phyloP scores from a whole-genome alignment of 208 protist species.

The Histomonas meleagridis region DNA sequence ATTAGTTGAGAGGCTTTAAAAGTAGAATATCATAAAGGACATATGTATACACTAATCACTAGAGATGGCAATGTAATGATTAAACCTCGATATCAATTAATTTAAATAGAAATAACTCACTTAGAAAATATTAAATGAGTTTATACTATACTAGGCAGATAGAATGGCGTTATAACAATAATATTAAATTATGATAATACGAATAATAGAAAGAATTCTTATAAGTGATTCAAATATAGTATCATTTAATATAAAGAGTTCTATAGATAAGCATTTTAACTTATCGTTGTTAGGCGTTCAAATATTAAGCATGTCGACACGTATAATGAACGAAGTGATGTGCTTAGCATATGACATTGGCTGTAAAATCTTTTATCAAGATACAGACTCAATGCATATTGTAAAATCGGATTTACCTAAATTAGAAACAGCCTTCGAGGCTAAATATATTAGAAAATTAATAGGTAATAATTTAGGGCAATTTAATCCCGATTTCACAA shows the following conservation, averaged over 20 bases:
- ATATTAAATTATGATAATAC: no score
- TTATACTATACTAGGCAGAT: no score
- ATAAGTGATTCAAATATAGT: neutral
- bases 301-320: neutral
- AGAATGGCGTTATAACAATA: no score
- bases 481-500: neutral
- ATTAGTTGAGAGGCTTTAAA: no score
- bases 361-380: neutral
- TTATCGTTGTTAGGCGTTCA: conserved; percentile 2
- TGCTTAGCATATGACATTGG: conserved; percentile 7
- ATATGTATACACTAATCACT: no score
- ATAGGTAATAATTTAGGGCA: neutral
- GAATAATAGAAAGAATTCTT: no score
- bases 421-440: neutral
- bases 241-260: neutral
- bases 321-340: neutral
- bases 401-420: neutral
- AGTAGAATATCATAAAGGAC: no score
- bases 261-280: neutral
- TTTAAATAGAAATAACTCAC: no score
- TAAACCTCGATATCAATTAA: no score
- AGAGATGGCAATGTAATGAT: no score
- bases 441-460: neutral
- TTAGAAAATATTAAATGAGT: no score
- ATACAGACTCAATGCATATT: neutral